Base-by-base conservation (phyloP, 2,329 filamentous ascomycete species). In the Talaromyces sp. region DNA sequence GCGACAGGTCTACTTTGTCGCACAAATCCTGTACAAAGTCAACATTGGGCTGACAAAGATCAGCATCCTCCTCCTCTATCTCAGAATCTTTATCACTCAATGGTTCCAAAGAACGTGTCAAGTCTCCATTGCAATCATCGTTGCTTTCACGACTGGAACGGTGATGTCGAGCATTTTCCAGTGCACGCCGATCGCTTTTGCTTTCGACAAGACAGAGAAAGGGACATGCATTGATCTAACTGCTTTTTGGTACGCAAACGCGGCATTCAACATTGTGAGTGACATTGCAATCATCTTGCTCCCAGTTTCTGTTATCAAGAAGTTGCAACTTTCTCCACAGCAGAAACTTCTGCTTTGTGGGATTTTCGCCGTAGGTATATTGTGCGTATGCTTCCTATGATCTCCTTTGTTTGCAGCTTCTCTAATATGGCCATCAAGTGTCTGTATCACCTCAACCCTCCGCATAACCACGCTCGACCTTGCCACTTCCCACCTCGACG, bases 51-150 rank as follows among this genome's bases (percentile, higher is more conserved):
- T 75, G 64, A 80, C 80, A 33, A 82, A 83, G 71, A 75, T 77
- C 27, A 82, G 80, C 1, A 82, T 83, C 60, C 70, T 83, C 11
- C 71, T 81, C 62, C 81, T 83, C 68, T 83, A 83, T 68, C 76
- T 81, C 31, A 80, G 80, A 45, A 75, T 84, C 58, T 82, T 83
- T 69, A 72, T 71, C 33, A 73, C 72, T 2, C 72, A 67, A 9
- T 68, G 68, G 50, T 76, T 75, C 68, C 74, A 79, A 3, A 64
- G 75, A 24, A 68, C 74, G 22, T 80, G 76, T 66, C 79, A 74
- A 70, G 50, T 70, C 11, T 73, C 82, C 68, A 73, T 83, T 24
- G 72, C 73, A 4, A 72, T 77, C 4, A 47, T 77, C 22, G 77
- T 73, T 66, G 74, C 70, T 6, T 77, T 77, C 63, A 57, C 76